Evolutionary conservation across 140 eudicot species (phyloP), one percentile per base, ranked within the genome.

Genomic region (Ambrosia hybrid): DNA sequence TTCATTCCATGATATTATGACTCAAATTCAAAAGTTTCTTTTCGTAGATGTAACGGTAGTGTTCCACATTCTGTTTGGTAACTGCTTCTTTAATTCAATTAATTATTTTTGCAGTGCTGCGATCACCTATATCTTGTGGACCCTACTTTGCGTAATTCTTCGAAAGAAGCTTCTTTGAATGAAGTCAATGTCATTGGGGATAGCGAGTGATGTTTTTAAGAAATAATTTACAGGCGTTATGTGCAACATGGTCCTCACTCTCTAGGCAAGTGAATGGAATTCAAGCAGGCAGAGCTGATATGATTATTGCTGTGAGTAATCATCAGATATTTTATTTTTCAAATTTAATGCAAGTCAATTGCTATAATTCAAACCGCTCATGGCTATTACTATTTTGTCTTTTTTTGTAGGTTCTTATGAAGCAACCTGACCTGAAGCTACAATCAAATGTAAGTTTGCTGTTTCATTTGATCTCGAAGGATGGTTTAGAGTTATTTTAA

Each of bases 391-490:
- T 12, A 14, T 71, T 10, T n/a, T n/a, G n/a, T n/a, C n/a, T n/a
- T n/a, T n/a, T n/a, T n/a, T n/a, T n/a, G 83, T 84, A 95, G 99
- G 96, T 88, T 85, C 92, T 95, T 46, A 85, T 78, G 81, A 95
- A 95, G 86, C 99, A 91, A 84, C 95, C 97, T 34, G 95, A 95
- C 73, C 84, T 91, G 14, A 95, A 86, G 92, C 90, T 95, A 59
- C 90, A 95, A 73, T 88, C 86, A 34, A 84, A 83, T 84, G 99
- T 95, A 91, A 83, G 70, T 53, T 39, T 36, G 12, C 48, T 6
- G 56, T 67, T 77, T 51, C 16, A 38, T 14, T 30, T 9, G 7
- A 48, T 26, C 1, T 36, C 7, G 51, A 45, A 43, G 36, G 62
- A 37, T 62, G 36, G 33, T 39, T 65, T 1, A 1, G 1, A 4